Conservation (phyloP, 192 early-diverging fungal species). For the Geranomyces michiganensis region DNA sequence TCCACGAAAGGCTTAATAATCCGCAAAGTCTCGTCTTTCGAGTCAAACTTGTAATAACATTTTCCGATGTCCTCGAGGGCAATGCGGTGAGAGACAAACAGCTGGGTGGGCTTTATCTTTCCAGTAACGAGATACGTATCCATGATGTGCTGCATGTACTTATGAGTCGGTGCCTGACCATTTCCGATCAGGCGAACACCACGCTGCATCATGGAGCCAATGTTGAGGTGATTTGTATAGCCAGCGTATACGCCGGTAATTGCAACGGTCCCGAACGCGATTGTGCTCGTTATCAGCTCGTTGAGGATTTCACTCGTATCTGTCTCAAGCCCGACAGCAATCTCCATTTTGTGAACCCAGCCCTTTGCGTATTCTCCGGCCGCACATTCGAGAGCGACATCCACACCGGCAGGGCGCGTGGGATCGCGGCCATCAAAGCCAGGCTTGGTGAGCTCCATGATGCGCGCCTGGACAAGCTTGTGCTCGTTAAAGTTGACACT, state of each 20-base stretch:
- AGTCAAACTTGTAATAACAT: constrained; percentile 49
- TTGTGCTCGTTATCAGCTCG: constrained; percentile 46
- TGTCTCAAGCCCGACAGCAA: constrained; percentile 52
- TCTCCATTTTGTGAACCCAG: constrained; percentile 45
- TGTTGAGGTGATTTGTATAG: constrained; percentile 18
- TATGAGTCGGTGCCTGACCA: constrained; percentile 51
- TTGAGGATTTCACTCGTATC: constrained; percentile 50
- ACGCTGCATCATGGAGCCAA: constrained; percentile 19
- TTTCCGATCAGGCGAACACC: constrained; percentile 15
- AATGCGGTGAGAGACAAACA: constrained; percentile 50
- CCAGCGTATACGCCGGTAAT: constrained; percentile 55
- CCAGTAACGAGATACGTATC: constrained; percentile 30
- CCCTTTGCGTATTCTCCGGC: constrained; percentile 53
- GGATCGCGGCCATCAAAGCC: constrained; percentile 46
- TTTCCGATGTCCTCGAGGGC: constrained; percentile 38
- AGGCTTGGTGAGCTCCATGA: constrained; percentile 35
- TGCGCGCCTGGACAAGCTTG: constrained; percentile 17
- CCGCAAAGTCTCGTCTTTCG: constrained; percentile 38
- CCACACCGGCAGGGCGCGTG: constrained; percentile 42
- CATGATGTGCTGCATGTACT: constrained; percentile 49
- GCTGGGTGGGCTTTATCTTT: constrained; percentile 45
- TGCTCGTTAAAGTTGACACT: constrained; percentile 20
- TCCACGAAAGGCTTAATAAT: constrained; percentile 50
- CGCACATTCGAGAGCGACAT: constrained; percentile 50
- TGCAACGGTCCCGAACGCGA: constrained; percentile 44